phyloP scores from a whole-genome alignment of 2,329 filamentous ascomycete genomes.

The Rhinocladiella similis region DNA sequence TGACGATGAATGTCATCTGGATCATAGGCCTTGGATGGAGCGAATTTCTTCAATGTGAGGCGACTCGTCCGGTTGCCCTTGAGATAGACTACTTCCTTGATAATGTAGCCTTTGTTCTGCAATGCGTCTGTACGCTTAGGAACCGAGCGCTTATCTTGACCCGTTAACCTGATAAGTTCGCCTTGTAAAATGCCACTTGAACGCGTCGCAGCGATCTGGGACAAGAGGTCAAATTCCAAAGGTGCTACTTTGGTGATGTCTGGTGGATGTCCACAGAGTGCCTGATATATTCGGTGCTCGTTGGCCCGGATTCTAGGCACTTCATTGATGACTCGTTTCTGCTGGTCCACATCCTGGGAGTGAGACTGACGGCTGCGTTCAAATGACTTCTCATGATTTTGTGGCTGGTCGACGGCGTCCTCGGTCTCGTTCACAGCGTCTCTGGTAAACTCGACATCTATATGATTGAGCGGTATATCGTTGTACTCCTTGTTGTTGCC shows the following conservation, averaged over 20 bases:
- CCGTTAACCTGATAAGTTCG: constrained; percentile 54
- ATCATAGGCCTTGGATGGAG: constrained; percentile 18
- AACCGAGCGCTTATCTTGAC: constrained; percentile 66
- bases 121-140: constrained; percentile 61
- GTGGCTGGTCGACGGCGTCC: not conserved
- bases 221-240: constrained; percentile 58
- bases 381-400: not conserved
- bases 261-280: constrained; percentile 59
- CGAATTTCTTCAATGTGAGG: constrained; percentile 55
- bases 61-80: constrained; percentile 56
- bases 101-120: constrained; percentile 60
- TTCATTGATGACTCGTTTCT: not conserved
- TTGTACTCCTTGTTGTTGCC: constrained; percentile 43
- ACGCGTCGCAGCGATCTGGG: constrained; percentile 58
- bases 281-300: constrained; percentile 59
- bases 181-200: constrained; percentile 59
- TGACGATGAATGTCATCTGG: constrained; percentile 7
- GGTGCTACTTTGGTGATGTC: constrained; percentile 55
- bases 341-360: not conserved
- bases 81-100: constrained; percentile 53
- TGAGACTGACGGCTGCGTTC: not conserved
- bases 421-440: constrained; percentile 7
- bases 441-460: constrained; percentile 33
- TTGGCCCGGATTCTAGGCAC: constrained; percentile 49
- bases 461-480: constrained; percentile 41